phyloP scores from a whole-genome alignment of 768 basidiomycete genomes.

The Pisolithus orientalis region DNA sequence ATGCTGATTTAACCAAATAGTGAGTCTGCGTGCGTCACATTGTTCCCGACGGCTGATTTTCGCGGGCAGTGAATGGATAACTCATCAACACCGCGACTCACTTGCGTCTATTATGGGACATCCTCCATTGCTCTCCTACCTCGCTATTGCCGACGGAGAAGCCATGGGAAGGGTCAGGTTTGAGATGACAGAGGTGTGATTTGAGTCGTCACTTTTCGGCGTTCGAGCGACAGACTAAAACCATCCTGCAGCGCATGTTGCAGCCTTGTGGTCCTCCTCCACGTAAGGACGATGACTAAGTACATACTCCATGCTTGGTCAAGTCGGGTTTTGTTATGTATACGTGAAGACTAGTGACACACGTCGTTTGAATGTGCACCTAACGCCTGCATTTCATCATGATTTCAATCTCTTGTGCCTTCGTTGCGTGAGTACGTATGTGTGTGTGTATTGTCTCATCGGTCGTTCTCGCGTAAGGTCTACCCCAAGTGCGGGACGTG shows the following conservation, averaged over 20 bases:
- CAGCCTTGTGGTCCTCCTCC: slow-evolving; percentile 94
- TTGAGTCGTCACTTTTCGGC: neutral
- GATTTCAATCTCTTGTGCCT: no score
- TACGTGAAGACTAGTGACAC: no score
- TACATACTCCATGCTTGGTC: no score
- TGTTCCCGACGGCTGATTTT: slow-evolving; percentile 7
- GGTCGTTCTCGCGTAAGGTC: no score
- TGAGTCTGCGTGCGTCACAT: slow-evolving; percentile 35
- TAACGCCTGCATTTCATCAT: no score
- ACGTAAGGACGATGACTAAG: slow-evolving; percentile 75
- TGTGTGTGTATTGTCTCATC: no score
- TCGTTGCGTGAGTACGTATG: no score
- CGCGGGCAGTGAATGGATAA: slow-evolving; percentile 82
- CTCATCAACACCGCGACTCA: slow-evolving; percentile 97
- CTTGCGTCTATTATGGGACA: slow-evolving; percentile 90
- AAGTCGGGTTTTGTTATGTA: no score
- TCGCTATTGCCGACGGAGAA: slow-evolving; percentile 93
- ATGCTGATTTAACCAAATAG: slow-evolving; percentile 96
- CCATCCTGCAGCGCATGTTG: slow-evolving; percentile 66
- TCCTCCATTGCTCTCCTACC: slow-evolving; percentile 74
- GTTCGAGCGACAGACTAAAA: slow-evolving; percentile 18
- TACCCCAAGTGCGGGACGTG: no score
- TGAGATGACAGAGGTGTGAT: slow-evolving; percentile 89
- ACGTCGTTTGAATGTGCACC: no score
- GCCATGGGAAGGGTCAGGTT: slow-evolving; percentile 84